Evolutionary conservation across 2,329 filamentous ascomycete genomes (phyloP), one percentile per base, ranked within the genome.

Genomic region (Metarhizium album): DNA sequence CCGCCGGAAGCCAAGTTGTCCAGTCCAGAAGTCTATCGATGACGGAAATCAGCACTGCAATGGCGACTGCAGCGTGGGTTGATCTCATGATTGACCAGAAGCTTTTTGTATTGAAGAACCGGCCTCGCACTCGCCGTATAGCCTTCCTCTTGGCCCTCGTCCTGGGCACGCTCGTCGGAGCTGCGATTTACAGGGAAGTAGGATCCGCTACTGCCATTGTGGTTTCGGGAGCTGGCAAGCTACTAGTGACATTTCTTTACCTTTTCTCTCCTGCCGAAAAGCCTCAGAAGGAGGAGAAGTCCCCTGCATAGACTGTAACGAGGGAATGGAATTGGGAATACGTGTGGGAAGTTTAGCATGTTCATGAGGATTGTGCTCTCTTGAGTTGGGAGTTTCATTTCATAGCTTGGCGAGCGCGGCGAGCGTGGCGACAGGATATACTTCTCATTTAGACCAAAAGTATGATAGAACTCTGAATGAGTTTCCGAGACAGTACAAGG

Each of bases 11-110:
- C 46, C 80, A 83, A 60, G 78, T 84, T 0, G 78, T 80, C 2
- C 73, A 78, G 65, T 72, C 72, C 2, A 69, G 79, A 23, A 70
- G 73, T 38, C 60, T 83, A 50, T 64, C 69, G 45, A 74, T 82
- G 64, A 76, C 76, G 0, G 80, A 84, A 61, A 82, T 83, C 58
- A 80, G 72, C 52, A 83, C 80, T 0, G 79, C 80, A 24, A 83
- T 83, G 78, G 79, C 78, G 0, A 83, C 80, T 4, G 78, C 80
- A 0, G 79, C 80, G 1, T 83, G 76, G 72, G 68, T 83, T 1
- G 79, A 83, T 58, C 59, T 82, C 50, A 61, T 80, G 48, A 76
- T 81, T 49, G 80, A 83, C 59, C 69, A 69, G 29, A 66, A 67
- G 5, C 63, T 83, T 46, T 70, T 79, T 18, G 62, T 60, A 4